Evolutionary conservation across 163 green algal species (phyloP), one percentile per base, ranked within the genome.

Genomic region (Scenedesmus sp.): DNA sequence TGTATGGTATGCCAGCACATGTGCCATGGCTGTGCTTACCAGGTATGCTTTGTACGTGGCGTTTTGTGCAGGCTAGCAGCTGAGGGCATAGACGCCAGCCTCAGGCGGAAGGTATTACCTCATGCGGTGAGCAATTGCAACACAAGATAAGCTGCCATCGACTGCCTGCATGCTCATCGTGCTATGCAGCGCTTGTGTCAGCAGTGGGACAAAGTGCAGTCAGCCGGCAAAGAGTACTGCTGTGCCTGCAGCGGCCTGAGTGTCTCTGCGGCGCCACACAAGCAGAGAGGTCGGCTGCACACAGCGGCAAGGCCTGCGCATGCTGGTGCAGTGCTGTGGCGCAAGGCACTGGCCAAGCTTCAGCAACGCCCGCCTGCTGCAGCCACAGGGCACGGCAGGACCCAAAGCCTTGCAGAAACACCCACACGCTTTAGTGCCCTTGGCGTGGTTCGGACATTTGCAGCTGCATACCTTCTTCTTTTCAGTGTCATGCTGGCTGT

Each of bases 51-150:
- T 6, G 66, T 74, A 77, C 5, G 15, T 74, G 52, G 16, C 52
- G 5, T 13, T 84, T 67, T 2, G 8, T 91, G 87, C 87, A 91
- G 87, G 73, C 56, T 91, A 52, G 73, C 87, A 46, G 87, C 73
- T 18, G 87, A 91, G 73, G 87, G 87, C 73, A 86, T 91, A 59
- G 87, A 91, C 60, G 87, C 87, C 20, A 67, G 73, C 87, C 52
- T 91, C 7, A 74, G 87, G 55, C 57, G 73, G 8, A 26, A 34
- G 9, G 54, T 91, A 18, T n/a, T 91, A 20, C 87, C 87, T 3
- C 87, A 91, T 91, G 87, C 87, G 26, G 87, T 91, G 56, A 88
- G 77, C 77, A 82, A 57, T n/a, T 73, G 26, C 46, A 64, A 18
- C 54, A 64, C 10, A 84, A 56, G 13, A 9, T 15, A 79, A 10